Base-by-base conservation (phyloP, 2,329 filamentous ascomycete genomes). In the Pseudonectria buxi region DNA sequence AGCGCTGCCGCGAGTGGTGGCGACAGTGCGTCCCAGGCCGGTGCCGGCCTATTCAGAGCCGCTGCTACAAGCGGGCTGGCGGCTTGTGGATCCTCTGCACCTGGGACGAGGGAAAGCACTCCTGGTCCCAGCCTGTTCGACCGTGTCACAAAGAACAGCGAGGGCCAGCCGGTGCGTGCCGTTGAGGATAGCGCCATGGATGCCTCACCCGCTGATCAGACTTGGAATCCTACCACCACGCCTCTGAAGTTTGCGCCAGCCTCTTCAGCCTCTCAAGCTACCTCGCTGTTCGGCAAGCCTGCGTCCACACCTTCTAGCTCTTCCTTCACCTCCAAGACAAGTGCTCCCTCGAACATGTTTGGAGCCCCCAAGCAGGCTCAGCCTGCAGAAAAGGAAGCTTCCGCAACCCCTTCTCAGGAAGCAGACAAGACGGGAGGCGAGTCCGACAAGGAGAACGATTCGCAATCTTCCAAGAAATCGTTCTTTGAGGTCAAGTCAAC, bases 81-180 rank as follows among this genome's bases (percentile, higher is more conserved):
- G 10, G 42, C 46, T n/a, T 48, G 38, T 15, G 45, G 34, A 6
- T 64, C 64, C 3, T 64, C 57, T 43, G 55, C 54, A 3, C 62
- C 65, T 7, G 65, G 63, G 6, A 68, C 62, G 3, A 62, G 65
- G 4, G 67, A 69, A 28, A 64, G 61, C 39, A 65, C 63, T 3
- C 61, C 69, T 14, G 66, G 63, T 14, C 63, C 65, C 30, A 76
- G 74, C 51, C 50, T 78, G 11, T 77, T 77, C 44, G 74, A 76
- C 26, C 69, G 74, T 24, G 64, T 78, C 7, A 69, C 64, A 5
- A 72, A 67, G 53, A 68, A 63, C 30, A 59, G 52, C 13, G 65
- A 72, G 41, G 71, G 72, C 2, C 65, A 76, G 37, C 67, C 70
- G 12, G 53, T 74, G 3, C 65, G 70, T 16, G 51, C 64, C 42